Percentiles rank a stretch among this genome's conserved stretches.
Conservation (phyloP, 2,329 filamentous ascomycete genomes). For the Pseudogymnoascus sp. region DNA sequence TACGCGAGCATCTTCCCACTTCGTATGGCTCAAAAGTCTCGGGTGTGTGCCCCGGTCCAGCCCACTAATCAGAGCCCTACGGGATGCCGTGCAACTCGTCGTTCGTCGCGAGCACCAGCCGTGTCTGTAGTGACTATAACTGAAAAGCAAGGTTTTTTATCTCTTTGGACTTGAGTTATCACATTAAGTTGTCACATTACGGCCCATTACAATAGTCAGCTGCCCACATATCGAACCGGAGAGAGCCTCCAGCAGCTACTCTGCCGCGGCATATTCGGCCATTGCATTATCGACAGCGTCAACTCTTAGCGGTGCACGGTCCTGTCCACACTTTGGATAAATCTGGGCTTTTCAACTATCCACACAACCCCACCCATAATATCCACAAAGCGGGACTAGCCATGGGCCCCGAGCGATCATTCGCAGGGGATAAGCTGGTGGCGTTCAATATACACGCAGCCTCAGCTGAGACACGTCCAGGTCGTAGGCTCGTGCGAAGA, state of each 20-base stretch:
- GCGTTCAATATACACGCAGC: background rate
- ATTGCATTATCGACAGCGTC: background rate
- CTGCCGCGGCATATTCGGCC: background rate
- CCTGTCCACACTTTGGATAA: background rate
- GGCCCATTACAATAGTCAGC: background rate
- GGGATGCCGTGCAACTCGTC: background rate
- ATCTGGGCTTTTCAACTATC: background rate
- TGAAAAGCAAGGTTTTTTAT: background rate
- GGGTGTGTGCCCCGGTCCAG: background rate
- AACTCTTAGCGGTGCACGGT: background rate
- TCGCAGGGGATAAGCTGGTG: background rate
- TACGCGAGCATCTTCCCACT: background rate
- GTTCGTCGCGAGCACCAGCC: background rate
- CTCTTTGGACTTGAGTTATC: background rate
- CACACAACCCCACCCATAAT: background rate
- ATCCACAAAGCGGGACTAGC: background rate
- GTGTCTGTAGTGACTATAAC: background rate
- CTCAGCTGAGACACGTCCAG: background rate
- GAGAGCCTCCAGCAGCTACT: background rate
- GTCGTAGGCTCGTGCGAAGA: background rate
- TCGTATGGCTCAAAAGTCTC: background rate
- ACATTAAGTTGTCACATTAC: background rate
- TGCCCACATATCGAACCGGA: background rate
- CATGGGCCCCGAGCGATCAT: background rate
- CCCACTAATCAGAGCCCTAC: background rate